Base-by-base conservation (phyloP, 2,329 filamentous ascomycete species). In the Colletotrichum sp. region DNA sequence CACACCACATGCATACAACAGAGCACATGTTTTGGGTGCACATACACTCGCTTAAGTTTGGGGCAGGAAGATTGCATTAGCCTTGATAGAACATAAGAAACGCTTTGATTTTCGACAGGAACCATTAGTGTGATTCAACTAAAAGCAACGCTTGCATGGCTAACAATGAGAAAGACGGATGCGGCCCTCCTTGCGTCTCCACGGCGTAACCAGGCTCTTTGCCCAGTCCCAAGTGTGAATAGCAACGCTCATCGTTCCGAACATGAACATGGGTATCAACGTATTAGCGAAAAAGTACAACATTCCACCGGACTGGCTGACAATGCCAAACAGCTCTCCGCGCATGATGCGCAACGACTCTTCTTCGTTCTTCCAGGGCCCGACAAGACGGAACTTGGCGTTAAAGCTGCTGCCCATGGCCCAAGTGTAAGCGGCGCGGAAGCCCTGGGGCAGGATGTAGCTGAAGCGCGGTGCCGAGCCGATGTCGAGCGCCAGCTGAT, bases 321-420 rank as follows among this genome's bases (percentile, higher is more conserved):
- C 84, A 1, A 87, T 81, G n/a, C 80, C 77, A 69, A 80, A 88
- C 28, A 89, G 78, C 77, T 89, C 87, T 0, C 81, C 82, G 18
- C 80, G 78, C 85, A 89, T 87, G 32, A 88, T 83, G 4, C 78
- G 74, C 32, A 81, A 78, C 0, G 86, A 87, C 2, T 79, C 79
- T 1, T 80, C 78, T 28, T 86, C 83, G 78, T 82, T 83, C 49
- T 67, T 77, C 87, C 86, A 89, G 0, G 87, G 87, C 0, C 87
- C 87, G 1, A 86, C 80, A 6, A 89, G 78, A 8, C 87, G 83
- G 72, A 89, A 89, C 77, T 89, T 90, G 49, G 86, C 80, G 72
- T 88, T 89, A 78, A 89, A 87, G 80, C 89, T 88, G 57, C 87
- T 84, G 0, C 87, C 85, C 80, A 89, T 85, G 2, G 88, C 87